Conservation (phyloP, 768 basidiomycete genomes). For the Asterophora parasitica region DNA sequence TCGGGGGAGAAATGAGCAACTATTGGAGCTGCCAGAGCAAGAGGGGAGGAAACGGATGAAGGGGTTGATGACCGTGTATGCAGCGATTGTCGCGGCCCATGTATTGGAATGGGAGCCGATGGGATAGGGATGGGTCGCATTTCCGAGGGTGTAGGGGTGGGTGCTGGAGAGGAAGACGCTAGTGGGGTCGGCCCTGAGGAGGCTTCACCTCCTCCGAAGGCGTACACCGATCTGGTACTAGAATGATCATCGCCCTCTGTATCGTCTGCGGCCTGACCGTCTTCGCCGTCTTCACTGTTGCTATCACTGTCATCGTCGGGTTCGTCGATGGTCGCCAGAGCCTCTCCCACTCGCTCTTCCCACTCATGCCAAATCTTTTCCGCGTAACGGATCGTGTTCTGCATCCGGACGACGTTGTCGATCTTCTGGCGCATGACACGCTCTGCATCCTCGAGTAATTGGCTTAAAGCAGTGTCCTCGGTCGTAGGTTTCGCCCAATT, state of each 20-base stretch:
- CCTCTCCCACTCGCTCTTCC: conserved; percentile 82
- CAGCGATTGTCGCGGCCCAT: conserved; percentile 41
- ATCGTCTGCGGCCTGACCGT: conserved; percentile 23
- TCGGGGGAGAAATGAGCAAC: conserved; percentile 48
- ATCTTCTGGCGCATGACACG: conserved; percentile 90
- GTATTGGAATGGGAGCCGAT: conserved; percentile 25
- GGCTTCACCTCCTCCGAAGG: conserved; percentile 40
- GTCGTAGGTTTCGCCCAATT: conserved; percentile 84
- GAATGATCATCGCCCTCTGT: conserved; percentile 46
- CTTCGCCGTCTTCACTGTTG: conserved; percentile 39
- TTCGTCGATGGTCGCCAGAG: conserved; percentile 52
- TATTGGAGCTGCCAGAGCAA: conserved; percentile 82
- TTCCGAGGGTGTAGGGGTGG: conserved; percentile 26
- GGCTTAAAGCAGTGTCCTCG: conserved; percentile 78
- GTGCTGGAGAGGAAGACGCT: conserved; percentile 49
- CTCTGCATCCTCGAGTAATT: conserved; percentile 84
- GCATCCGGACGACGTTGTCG: conserved; percentile 91
- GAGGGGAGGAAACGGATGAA: conserved; percentile 82
- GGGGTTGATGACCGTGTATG: conserved; percentile 84
- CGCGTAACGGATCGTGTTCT: conserved; percentile 94
- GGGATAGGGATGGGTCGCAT: conserved; percentile 25
- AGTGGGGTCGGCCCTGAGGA: conserved; percentile 68
- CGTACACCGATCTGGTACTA: conserved; percentile 64
- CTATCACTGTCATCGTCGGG: conserved; percentile 46
- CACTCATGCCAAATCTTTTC: conserved; percentile 98